Evolutionary conservation across 768 basidiomycete species (phyloP), one percentile per base, ranked within the genome.

Genomic region (Panaeolus cyanescens): DNA sequence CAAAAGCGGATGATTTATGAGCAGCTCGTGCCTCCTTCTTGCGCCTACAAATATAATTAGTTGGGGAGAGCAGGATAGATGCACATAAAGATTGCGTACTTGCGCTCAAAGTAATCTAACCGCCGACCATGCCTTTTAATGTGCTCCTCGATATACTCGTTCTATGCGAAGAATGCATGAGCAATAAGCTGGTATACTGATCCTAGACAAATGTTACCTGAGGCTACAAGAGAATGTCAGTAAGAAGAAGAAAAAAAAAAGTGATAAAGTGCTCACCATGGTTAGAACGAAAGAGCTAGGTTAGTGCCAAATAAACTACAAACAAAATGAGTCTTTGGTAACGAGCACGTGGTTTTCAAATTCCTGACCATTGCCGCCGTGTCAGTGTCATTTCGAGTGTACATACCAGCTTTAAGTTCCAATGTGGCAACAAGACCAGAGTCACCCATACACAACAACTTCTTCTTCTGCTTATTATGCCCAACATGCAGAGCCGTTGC

Each of bases 81-180:
- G n/a, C 13, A 19, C 9, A 31, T 33, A 32, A 50, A 58, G 31
- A 37, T 37, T 32, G 79, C 92, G 67, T 73, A 96, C 94, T 91
- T 96, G 70, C 88, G 86, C 81, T 99, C 97, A 76, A 91, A 95
- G 76, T 96, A 87, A 81, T 99, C 96, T 81, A 98, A 80, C 71
- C 95, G 87, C 67, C 95, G 86, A 72, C 96, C 96, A 85, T 98
- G 93, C 57, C 95, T 90, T 79, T 94, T 95, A 75, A 98, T 96
- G 72, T 93, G 92, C 81, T 99, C 96, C 76, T 99, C 96, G 76
- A 99, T 99, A 75, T 99, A 98, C 75, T 98, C 96, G 83, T 99
- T 99, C 93, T 99, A 59, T 10, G 33, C 36, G 55, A 37, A 56
- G 10, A 53, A 25, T 30, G 30, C 56, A 59, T 39, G 50, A 22